These are phyloP conservation scores for Cutaneotrichosporon arboriforme DNA, from an alignment of 1,284 basidiomycete species.

Conservation along the genomic window DNA sequence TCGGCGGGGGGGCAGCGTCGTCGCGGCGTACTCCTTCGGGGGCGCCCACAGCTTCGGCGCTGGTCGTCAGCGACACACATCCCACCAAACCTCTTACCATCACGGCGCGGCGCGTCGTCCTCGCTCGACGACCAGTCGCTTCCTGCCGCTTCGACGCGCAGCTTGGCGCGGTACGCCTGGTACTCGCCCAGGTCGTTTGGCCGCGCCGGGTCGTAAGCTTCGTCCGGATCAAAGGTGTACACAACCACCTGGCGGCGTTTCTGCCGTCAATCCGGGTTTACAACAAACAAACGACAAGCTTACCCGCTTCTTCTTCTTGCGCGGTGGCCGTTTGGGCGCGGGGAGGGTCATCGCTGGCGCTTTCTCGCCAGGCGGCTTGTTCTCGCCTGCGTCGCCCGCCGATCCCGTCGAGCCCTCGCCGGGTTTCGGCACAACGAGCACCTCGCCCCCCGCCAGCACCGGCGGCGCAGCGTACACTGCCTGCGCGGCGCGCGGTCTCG, in stretches of 20 bases:
- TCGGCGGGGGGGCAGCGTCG: not conserved
- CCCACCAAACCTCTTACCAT: constrained; percentile 28
- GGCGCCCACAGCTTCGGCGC: constrained; percentile 45
- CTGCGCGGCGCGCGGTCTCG: constrained; percentile 22
- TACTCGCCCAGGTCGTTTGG: constrained; percentile 48
- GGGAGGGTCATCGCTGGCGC: constrained; percentile 43
- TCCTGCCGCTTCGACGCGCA: constrained; percentile 34
- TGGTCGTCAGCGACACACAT: constrained; percentile 9
- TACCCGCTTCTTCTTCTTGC: constrained; percentile 39
- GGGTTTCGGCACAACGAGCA: constrained; percentile 2
- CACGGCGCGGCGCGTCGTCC: constrained; percentile 42
- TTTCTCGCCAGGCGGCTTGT: not conserved
- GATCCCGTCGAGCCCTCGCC: not conserved
- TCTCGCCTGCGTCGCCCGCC: not conserved
- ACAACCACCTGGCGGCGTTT: constrained; percentile 19
- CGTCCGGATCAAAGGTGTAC: constrained; percentile 43
- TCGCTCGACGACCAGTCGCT: constrained; percentile 41
- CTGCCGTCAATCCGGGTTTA: constrained; percentile 4
- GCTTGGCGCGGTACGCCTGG: constrained; percentile 37
- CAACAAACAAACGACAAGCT: not conserved
- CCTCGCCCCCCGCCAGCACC: constrained; percentile 8
- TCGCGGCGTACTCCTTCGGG: constrained; percentile 30
- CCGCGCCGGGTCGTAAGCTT: constrained; percentile 45
- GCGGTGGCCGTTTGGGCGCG: constrained; percentile 10
- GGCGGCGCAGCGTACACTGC: constrained; percentile 13